phyloP scores from a whole-genome alignment of 345 rosid species.

The Eucalyptus pumila region DNA sequence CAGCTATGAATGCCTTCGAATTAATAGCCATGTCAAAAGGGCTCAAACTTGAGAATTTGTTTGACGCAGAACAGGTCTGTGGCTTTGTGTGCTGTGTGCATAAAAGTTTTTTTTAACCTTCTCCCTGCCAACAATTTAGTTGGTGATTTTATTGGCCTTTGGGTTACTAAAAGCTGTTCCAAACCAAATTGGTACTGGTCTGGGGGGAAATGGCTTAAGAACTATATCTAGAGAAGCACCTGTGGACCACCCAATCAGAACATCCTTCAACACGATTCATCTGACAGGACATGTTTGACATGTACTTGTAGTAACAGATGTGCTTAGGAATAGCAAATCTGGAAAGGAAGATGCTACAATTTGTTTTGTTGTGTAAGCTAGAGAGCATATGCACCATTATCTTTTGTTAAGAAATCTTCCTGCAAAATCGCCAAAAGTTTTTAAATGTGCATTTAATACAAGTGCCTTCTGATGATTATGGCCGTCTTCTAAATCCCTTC shows the following conservation, averaged over 20 bases:
- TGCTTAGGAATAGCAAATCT: neutral
- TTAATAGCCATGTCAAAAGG: conserved; percentile 89
- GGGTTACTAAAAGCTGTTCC: neutral
- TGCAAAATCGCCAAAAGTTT: neutral
- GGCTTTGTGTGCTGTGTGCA: neutral
- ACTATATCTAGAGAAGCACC: neutral
- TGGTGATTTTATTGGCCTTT: neutral
- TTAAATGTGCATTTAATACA: neutral
- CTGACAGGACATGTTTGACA: neutral
- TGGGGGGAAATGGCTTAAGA: neutral
- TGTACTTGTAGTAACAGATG: neutral
- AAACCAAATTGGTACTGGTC: neutral
- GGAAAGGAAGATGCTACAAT: neutral
- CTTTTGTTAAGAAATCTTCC: neutral
- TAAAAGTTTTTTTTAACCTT: neutral
- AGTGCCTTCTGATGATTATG: neutral
- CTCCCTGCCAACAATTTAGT: neutral
- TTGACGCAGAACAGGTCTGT: conserved; percentile 72
- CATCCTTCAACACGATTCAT: neutral
- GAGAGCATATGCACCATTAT: neutral
- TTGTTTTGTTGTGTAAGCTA: neutral
- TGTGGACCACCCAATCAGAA: neutral
- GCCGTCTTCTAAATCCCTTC: neutral
- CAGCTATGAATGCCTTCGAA: conserved; percentile 87
- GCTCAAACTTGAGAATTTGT: conserved; percentile 74